Evolutionary conservation across 305 asterid species (phyloP).

Genomic region (Fraxinus nigra): DNA sequence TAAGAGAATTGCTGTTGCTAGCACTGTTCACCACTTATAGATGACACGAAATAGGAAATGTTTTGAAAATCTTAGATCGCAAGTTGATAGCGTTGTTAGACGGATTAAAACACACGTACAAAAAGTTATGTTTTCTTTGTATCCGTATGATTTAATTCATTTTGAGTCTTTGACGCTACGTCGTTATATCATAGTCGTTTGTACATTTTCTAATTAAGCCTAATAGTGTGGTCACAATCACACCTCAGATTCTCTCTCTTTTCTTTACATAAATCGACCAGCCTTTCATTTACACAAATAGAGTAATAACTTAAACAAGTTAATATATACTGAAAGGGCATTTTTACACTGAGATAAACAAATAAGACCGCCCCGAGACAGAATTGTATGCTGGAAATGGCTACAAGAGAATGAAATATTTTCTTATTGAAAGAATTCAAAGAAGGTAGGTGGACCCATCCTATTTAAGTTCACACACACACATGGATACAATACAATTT

Average conservation of each 20-base stretch:
- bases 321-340: conserved; percentile 13
- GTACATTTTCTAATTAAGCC: conserved; percentile 30
- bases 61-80: too few species aligned
- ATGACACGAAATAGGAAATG: too few species aligned
- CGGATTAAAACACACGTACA: too few species aligned
- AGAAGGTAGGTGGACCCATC: conserved; percentile 4
- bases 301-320: conserved; percentile 45
- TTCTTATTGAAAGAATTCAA: not conserved
- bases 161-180: too few species aligned
- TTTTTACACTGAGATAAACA: not conserved
- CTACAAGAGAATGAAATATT: not conserved
- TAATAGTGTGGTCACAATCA: conserved; percentile 62
- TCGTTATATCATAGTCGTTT: too few species aligned
- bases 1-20: too few species aligned
- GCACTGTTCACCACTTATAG: too few species aligned
- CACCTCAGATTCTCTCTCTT: conserved; percentile 42
- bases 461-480: not conserved
- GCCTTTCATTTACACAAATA: conserved; percentile 28
- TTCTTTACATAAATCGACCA: conserved; percentile 4
- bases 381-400: not conserved
- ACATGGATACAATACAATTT: conserved; percentile 20
- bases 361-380: not conserved
- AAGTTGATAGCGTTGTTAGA: too few species aligned
- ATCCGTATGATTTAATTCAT: too few species aligned
- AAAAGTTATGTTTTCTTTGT: too few species aligned